A percentile compares a stretch with the other conserved stretches of the same genome.
phyloP scores from a whole-genome alignment of 2,329 filamentous ascomycete species.

The Trichoderma guizhouense region DNA sequence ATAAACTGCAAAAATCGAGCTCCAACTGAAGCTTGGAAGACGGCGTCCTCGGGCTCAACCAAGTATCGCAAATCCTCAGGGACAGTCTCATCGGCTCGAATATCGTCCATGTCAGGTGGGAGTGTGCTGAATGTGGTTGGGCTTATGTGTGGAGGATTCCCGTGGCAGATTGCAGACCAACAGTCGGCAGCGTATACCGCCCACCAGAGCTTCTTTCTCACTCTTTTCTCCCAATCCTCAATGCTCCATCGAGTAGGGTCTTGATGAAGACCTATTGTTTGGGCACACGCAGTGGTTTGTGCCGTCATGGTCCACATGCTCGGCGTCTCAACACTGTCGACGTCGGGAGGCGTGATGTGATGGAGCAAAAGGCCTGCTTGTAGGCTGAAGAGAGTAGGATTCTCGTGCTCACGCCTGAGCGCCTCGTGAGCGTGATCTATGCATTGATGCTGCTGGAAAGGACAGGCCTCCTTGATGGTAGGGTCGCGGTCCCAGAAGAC shows the following conservation, averaged over 20 bases:
- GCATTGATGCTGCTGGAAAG: conserved; percentile 41
- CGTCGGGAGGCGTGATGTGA: conserved; percentile 43
- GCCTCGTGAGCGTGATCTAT: conserved; percentile 41
- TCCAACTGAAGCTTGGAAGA: conserved; percentile 35
- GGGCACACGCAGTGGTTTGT: conserved; percentile 43
- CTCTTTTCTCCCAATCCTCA: conserved; percentile 39
- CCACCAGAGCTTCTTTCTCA: conserved; percentile 47
- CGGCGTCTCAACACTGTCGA: conserved; percentile 46
- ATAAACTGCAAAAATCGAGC: conserved; percentile 38
- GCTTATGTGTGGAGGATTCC: conserved; percentile 45
- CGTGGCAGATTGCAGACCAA: conserved; percentile 46
- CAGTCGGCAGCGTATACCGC: conserved; percentile 40
- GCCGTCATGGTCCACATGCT: conserved; percentile 43
- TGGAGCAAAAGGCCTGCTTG: conserved; percentile 46
- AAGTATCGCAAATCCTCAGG: conserved; percentile 33
- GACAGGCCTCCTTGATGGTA: conserved; percentile 29
- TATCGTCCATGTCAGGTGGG: conserved; percentile 39
- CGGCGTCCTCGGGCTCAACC: conserved; percentile 32
- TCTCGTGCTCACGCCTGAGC: conserved; percentile 44
- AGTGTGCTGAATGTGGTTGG: conserved; percentile 40
- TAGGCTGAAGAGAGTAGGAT: conserved; percentile 44
- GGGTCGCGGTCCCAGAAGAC: conserved; percentile 41
- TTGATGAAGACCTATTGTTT: conserved; percentile 45
- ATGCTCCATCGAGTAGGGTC: conserved; percentile 43
- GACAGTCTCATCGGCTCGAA: conserved; percentile 43